A percentile compares a stretch with the other conserved stretches of the same genome.
phyloP scores from a whole-genome alignment of 139 green algal species.

The Chlorella vulgaris region DNA sequence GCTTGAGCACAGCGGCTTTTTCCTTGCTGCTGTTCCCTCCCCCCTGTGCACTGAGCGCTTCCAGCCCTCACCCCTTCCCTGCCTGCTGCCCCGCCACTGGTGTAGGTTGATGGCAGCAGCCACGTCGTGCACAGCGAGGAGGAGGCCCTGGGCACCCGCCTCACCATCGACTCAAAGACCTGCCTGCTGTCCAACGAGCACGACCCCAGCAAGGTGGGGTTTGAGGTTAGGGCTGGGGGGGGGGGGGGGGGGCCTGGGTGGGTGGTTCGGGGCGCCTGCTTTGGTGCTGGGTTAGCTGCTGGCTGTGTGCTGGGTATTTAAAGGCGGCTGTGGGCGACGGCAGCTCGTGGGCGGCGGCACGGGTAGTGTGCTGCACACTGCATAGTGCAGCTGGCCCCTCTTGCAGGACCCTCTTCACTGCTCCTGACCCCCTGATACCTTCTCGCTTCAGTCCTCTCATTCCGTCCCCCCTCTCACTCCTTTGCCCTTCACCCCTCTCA shows the following conservation, averaged over 20 bases:
- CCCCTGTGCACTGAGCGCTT: background rate
- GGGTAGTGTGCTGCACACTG: too few relatives aligned
- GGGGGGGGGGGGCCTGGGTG: background rate
- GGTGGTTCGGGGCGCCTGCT: background rate
- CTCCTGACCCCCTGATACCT: too few relatives aligned
- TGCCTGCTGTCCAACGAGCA: slow-evolving; percentile 91
- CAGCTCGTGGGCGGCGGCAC: too few relatives aligned
- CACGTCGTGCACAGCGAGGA: slow-evolving; percentile 96
- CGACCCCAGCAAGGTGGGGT: slow-evolving; percentile 61
- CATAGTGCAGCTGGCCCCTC: too few relatives aligned
- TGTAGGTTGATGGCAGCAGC: slow-evolving; percentile 85
- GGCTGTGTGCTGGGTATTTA: too few relatives aligned
- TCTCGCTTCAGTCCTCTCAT: too few relatives aligned
- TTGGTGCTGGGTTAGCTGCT: background rate
- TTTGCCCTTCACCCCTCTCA: background rate
- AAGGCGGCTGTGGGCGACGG: too few relatives aligned
- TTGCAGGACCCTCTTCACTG: too few relatives aligned
- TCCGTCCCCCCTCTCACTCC: too few relatives aligned
- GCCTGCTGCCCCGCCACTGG: background rate
- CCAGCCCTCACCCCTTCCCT: background rate
- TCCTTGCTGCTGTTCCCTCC: background rate
- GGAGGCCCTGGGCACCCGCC: slow-evolving; percentile 85
- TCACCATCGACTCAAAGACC: slow-evolving; percentile 88
- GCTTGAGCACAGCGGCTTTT: background rate
- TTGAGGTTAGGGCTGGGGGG: slow-evolving; percentile 12